Conservation (phyloP, 1,139 yeast genomes). For the Candida dubliniensis region DNA sequence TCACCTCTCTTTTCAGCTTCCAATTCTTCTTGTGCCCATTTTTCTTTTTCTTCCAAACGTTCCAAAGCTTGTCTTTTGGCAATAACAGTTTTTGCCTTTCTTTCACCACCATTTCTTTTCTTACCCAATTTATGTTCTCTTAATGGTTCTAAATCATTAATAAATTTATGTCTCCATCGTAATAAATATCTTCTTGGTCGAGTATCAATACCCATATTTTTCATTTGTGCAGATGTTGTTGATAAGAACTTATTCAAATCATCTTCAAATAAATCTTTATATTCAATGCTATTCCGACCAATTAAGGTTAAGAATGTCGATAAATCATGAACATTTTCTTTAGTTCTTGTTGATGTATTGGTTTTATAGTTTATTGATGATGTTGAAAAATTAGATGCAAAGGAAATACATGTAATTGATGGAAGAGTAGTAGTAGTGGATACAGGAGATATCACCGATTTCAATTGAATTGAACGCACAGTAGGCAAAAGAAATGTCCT, state of each 20-base stretch:
- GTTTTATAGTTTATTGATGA: conserved; percentile 24
- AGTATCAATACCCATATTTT: conserved; percentile 77
- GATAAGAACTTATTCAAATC: conserved; percentile 69
- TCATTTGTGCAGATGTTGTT: conserved; percentile 57
- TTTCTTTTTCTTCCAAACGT: conserved; percentile 44
- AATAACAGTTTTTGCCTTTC: conserved; percentile 66
- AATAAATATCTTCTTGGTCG: conserved; percentile 67
- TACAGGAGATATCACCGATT: background rate
- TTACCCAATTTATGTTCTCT: conserved; percentile 62
- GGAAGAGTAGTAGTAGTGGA: background rate
- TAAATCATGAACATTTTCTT: conserved; percentile 68
- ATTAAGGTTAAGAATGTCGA: conserved; percentile 67
- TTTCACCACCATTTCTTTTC: conserved; percentile 89
- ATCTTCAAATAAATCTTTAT: conserved; percentile 67
- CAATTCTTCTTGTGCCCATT: conserved; percentile 25
- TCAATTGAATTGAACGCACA: background rate
- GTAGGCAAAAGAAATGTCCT: conserved; percentile 7
- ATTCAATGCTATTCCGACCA: conserved; percentile 74
- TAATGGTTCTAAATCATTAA: conserved; percentile 58
- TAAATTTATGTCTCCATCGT: conserved; percentile 49
- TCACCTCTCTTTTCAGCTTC: conserved; percentile 34
- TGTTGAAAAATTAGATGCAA: conserved; percentile 12
- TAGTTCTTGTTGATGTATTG: conserved; percentile 45
- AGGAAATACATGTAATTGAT: background rate
- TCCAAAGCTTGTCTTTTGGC: conserved; percentile 71